Percentiles rank a stretch among this genome's conserved stretches.
Evolutionary conservation across 257 asterid genomes (phyloP).

Genomic region (Fraxinus quadrangulata): DNA sequence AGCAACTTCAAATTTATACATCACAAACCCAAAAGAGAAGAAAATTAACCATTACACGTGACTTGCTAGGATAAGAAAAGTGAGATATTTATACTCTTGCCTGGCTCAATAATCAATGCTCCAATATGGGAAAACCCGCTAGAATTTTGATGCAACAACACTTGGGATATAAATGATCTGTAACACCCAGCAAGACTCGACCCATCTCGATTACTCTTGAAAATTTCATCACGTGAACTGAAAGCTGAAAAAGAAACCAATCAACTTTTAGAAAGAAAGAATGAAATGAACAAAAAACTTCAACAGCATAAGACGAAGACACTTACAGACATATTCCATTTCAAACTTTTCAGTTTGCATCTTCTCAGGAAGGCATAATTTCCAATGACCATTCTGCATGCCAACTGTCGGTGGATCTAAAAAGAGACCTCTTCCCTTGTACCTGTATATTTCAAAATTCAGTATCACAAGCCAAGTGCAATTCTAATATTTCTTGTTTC

Average conservation of each 20-base stretch:
- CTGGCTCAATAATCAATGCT: constrained; percentile 93
- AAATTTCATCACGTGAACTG: constrained; percentile 65
- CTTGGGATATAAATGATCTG: constrained; percentile 49
- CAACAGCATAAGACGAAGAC: constrained; percentile 10
- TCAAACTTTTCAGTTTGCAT: constrained; percentile 48
- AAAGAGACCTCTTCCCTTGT: constrained; percentile 86
- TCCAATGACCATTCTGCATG: constrained; percentile 66
- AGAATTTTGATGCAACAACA: constrained; percentile 44
- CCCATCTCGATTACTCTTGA: constrained; percentile 61
- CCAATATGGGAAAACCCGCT: constrained; percentile 52
- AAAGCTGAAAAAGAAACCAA: constrained; percentile 58
- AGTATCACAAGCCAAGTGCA: constrained; percentile 19
- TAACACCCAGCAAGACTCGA: constrained; percentile 64
- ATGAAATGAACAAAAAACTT: neutral
- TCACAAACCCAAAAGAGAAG: constrained; percentile 2
- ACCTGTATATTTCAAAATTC: constrained; percentile 53
- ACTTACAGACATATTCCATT: constrained; percentile 56
- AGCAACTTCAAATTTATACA: constrained; percentile 8
- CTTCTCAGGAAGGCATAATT: constrained; percentile 66
- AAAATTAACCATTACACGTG: neutral
- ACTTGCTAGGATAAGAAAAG: constrained; percentile 7
- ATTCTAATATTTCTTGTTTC: neutral
- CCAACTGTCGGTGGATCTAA: constrained; percentile 89
- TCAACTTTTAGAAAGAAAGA: constrained; percentile 22
- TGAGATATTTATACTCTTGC: constrained; percentile 37